These are phyloP conservation scores for Plasmodium vinckei DNA, from an alignment of 169 alveolate genomes.

Conservation along the genomic window DNA sequence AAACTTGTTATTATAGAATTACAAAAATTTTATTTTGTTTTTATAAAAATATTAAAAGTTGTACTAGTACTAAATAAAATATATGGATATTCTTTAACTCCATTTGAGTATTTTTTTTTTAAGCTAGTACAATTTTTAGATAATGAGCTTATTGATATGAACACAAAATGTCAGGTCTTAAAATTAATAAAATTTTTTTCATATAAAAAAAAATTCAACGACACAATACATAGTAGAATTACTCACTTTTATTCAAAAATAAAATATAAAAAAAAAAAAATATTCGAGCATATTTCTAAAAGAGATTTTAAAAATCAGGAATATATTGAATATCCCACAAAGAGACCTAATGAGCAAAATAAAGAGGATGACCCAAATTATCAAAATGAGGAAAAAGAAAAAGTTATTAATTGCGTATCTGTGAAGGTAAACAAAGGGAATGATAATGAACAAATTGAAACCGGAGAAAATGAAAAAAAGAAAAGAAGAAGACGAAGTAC, in stretches of 20 bases:
- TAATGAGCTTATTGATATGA: slow-evolving; percentile 37
- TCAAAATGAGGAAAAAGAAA: slow-evolving; percentile 1
- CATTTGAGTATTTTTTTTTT: slow-evolving; percentile 56
- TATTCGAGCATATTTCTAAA: slow-evolving; percentile 21
- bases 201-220: slow-evolving; percentile 53
- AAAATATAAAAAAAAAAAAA: slow-evolving; percentile 49
- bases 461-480: background rate
- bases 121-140: slow-evolving; percentile 40
- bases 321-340: background rate
- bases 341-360: background rate
- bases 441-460: background rate
- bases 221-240: slow-evolving; percentile 30
- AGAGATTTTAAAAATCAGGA: slow-evolving; percentile 24
- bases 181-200: slow-evolving; percentile 62
- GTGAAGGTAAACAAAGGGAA: background rate
- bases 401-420: background rate
- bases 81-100: slow-evolving; percentile 31
- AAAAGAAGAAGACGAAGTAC: background rate
- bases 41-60: slow-evolving; percentile 40
- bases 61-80: slow-evolving; percentile 17
- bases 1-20: slow-evolving; percentile 35
- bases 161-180: slow-evolving; percentile 22
- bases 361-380: background rate
- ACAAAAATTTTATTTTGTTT: slow-evolving; percentile 54
- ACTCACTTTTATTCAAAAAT: slow-evolving; percentile 37